phyloP scores from a whole-genome alignment of 352 stramenopile genomes.

The Phytophthora idaei region DNA sequence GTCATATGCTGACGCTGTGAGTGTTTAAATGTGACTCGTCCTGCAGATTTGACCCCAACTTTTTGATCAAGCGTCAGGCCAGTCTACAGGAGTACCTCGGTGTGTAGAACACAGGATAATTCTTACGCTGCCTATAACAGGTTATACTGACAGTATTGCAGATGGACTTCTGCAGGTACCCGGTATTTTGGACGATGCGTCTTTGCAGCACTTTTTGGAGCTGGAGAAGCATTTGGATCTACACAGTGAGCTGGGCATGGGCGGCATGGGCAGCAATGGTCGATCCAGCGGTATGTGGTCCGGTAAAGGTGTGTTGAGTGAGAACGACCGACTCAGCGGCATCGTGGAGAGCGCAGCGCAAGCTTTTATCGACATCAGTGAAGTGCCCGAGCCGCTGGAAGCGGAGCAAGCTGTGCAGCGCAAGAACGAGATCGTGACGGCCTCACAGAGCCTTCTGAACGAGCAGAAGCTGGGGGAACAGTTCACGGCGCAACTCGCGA shows the following conservation, averaged over 20 bases:
- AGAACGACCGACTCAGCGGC: conserved; percentile 77
- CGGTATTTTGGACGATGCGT: conserved; percentile 77
- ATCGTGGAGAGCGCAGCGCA: conserved; percentile 82
- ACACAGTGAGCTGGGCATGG: conserved; percentile 50
- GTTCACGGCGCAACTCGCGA: conserved; percentile 53
- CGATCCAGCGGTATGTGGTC: conserved; percentile 53
- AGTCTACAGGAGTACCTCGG: conserved; percentile 80
- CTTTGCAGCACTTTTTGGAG: conserved; percentile 81
- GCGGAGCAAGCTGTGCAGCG: conserved; percentile 75
- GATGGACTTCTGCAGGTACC: conserved; percentile 68
- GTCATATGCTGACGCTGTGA: conserved; percentile 10
- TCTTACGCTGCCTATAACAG: not conserved
- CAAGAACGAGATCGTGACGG: conserved; percentile 77
- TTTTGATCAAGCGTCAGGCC: conserved; percentile 75
- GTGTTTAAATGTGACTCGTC: conserved; percentile 1
- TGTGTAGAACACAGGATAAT: conserved; percentile 18
- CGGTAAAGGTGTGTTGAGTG: conserved; percentile 65
- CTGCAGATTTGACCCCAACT: conserved; percentile 83
- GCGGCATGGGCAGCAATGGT: conserved; percentile 46
- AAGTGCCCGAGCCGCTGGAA: conserved; percentile 81
- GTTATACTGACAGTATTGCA: conserved; percentile 11
- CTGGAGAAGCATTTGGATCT: conserved; percentile 82
- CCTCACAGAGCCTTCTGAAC: conserved; percentile 49
- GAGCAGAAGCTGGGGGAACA: conserved; percentile 62
- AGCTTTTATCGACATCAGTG: conserved; percentile 85